Percentiles rank a stretch among this genome's conserved stretches.
Conservation (phyloP, 202 grass and related monocot genomes). For the Brachypodium distachyon region DNA sequence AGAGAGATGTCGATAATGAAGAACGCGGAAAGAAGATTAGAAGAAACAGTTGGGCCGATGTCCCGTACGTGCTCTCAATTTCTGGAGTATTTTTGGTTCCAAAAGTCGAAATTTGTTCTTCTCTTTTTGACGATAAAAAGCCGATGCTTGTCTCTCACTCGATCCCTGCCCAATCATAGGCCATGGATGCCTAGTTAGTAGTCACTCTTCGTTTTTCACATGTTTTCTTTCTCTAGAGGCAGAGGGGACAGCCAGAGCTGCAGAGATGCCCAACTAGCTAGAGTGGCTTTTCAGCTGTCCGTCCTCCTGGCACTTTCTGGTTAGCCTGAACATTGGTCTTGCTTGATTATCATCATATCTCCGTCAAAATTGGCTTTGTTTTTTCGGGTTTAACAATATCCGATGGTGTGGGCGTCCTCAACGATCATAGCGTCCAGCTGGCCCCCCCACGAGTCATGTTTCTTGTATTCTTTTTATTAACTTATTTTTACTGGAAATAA, state of each 20-base stretch:
- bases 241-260: neutral
- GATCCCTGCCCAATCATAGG: neutral
- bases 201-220: neutral
- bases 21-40: neutral
- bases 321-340: neutral
- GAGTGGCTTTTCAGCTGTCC: neutral
- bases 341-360: neutral
- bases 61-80: neutral
- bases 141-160: neutral
- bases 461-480: neutral
- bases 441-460: neutral
- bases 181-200: neutral
- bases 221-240: neutral
- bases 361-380: neutral
- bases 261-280: neutral
- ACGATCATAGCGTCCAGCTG: neutral
- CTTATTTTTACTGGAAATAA: neutral
- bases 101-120: constrained; percentile 1
- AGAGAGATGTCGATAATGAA: neutral
- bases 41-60: neutral
- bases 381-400: neutral
- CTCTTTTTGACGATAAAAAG: neutral
- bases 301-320: too few relatives aligned
- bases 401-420: neutral
- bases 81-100: neutral